Percentiles rank a stretch among this genome's conserved stretches.
Conservation (phyloP, 2,329 filamentous ascomycete species). For the Talaromyces sp. region DNA sequence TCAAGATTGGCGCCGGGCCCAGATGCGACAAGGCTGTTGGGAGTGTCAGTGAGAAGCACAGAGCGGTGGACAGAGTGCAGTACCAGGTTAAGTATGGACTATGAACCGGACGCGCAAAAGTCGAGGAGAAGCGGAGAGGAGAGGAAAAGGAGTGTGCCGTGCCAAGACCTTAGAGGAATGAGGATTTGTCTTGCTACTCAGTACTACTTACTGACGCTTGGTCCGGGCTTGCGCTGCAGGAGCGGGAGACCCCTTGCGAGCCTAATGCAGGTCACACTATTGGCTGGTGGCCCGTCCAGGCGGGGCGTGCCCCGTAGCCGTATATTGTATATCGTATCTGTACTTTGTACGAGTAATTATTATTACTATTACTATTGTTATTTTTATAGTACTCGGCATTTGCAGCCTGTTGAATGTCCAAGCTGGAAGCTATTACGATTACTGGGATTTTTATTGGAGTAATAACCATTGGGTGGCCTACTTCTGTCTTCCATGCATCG, state of each 20-base stretch:
- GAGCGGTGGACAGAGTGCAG: neutral
- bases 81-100: neutral
- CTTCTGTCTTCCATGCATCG: neutral
- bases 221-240: too few relatives aligned
- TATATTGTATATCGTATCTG: neutral
- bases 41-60: neutral
- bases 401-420: too few relatives aligned
- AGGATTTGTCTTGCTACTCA: neutral
- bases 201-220: too few relatives aligned
- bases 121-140: constrained; percentile 4
- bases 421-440: neutral
- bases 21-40: neutral
- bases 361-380: too few relatives aligned
- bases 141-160: constrained; percentile 7
- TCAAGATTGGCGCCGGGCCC: constrained; percentile 1
- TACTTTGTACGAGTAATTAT: too few relatives aligned
- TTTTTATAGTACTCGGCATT: too few relatives aligned
- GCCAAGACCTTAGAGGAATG: constrained; percentile 5
- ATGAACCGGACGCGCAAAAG: neutral
- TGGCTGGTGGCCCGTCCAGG: neutral
- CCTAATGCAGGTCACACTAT: neutral
- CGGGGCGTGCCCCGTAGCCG: neutral
- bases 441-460: neutral
- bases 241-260: neutral
- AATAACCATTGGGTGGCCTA: neutral